A percentile compares a stretch with the other conserved stretches of the same genome.
Evolutionary conservation across 2,329 filamentous ascomycete genomes (phyloP).

Genomic region (Pseudogymnoascus verrucosus): DNA sequence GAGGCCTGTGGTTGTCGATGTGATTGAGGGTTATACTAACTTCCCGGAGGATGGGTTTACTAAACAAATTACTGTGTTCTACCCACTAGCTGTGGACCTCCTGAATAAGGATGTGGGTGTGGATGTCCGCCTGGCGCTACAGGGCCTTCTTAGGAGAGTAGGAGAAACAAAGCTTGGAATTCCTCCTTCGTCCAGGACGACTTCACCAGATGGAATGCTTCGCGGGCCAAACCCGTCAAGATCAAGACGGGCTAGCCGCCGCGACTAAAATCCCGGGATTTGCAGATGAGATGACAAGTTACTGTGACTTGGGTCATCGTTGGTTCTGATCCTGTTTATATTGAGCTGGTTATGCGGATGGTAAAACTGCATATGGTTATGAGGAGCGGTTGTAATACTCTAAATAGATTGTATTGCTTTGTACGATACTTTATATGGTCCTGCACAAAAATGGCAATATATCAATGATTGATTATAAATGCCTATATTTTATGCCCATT

Average conservation of each 20-base stretch:
- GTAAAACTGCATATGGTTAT: background rate
- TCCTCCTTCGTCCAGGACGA: constrained; percentile 15
- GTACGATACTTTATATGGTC: constrained; percentile 7
- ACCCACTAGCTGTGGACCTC: constrained; percentile 76
- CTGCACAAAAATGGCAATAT: constrained; percentile 7
- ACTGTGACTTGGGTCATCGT: background rate
- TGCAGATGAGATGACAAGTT: background rate
- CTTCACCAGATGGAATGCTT: constrained; percentile 1
- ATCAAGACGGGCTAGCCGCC: background rate
- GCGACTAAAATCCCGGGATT: background rate
- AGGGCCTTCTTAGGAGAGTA: constrained; percentile 69
- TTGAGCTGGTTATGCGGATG: constrained; percentile 5
- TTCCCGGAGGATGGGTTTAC: constrained; percentile 77
- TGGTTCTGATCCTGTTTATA: background rate
- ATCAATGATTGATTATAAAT: constrained; percentile 4
- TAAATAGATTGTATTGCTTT: constrained; percentile 6
- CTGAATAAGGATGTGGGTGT: constrained; percentile 71
- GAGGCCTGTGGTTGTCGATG: constrained; percentile 94
- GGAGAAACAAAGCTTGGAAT: constrained; percentile 63
- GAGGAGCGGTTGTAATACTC: constrained; percentile 3
- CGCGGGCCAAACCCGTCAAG: background rate
- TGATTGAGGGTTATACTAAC: constrained; percentile 82
- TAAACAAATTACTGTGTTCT: constrained; percentile 73
- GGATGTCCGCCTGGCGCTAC: constrained; percentile 71
- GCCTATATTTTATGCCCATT: background rate